Percentiles rank a stretch among this genome's conserved stretches.
Conservation (phyloP, 2,329 filamentous ascomycete genomes). For the Diaporthe amygdali region DNA sequence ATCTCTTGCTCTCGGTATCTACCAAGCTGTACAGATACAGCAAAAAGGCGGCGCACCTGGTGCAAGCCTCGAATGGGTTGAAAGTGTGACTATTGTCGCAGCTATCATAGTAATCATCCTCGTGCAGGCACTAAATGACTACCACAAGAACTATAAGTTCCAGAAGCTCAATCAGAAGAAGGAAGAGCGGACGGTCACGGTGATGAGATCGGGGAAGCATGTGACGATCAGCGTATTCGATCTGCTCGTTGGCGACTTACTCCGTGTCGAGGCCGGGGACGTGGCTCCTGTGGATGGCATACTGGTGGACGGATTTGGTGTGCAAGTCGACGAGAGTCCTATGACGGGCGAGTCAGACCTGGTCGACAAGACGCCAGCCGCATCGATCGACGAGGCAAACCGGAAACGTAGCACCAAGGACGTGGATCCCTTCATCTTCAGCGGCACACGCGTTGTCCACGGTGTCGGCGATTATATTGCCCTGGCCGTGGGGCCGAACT, state of each 20-base stretch:
- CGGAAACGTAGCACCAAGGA: slow-evolving; percentile 55
- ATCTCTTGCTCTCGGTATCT: slow-evolving; percentile 76
- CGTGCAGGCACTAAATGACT: slow-evolving; percentile 62
- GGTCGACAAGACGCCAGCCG: slow-evolving; percentile 67
- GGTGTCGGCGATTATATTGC: slow-evolving; percentile 79
- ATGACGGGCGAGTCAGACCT: slow-evolving; percentile 79
- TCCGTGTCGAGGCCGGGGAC: slow-evolving; percentile 76
- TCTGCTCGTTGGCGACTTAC: slow-evolving; percentile 74
- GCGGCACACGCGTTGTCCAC: slow-evolving; percentile 77
- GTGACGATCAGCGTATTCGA: slow-evolving; percentile 74
- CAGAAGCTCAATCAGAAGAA: slow-evolving; percentile 83
- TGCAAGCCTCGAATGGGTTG: slow-evolving; percentile 77
- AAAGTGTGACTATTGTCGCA: slow-evolving; percentile 79
- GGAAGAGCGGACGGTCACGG: slow-evolving; percentile 75
- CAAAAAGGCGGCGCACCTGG: slow-evolving; percentile 40
- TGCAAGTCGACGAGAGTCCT: slow-evolving; percentile 76
- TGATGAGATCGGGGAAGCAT: slow-evolving; percentile 75
- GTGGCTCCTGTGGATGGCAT: slow-evolving; percentile 76
- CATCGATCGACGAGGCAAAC: slow-evolving; percentile 63
- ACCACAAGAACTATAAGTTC: slow-evolving; percentile 82
- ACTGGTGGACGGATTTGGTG: slow-evolving; percentile 68
- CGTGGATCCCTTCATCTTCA: slow-evolving; percentile 76
- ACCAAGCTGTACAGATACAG: slow-evolving; percentile 56
- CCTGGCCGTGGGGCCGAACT: slow-evolving; percentile 75
- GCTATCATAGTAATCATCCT: slow-evolving; percentile 65